These are phyloP conservation scores for Vanrija sp. DNA, from an alignment of 1,284 basidiomycete species.

Conservation along the genomic window DNA sequence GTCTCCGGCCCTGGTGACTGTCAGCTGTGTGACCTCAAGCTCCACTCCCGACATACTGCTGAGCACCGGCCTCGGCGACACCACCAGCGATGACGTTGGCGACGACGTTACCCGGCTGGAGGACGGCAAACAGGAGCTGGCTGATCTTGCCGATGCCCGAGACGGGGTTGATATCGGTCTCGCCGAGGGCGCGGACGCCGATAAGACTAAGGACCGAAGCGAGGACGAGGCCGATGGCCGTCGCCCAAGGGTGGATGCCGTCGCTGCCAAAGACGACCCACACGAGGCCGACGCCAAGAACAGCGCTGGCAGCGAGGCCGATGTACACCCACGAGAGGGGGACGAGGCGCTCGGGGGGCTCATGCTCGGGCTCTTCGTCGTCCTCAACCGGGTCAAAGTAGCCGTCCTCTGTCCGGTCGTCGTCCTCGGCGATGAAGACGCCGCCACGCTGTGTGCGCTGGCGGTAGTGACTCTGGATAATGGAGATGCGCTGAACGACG, in stretches of 20 bases:
- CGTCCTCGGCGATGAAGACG: neutral
- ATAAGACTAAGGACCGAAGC: slow-evolving; percentile 81
- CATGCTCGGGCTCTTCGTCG: slow-evolving; percentile 64
- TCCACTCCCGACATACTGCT: slow-evolving; percentile 60
- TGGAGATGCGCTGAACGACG: neutral
- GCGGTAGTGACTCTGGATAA: too few relatives aligned
- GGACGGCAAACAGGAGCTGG: slow-evolving; percentile 86
- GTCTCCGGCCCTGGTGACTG: slow-evolving; percentile 71
- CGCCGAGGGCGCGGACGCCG: slow-evolving; percentile 84
- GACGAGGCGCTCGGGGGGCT: slow-evolving; percentile 75
- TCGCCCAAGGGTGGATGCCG: slow-evolving; percentile 92
- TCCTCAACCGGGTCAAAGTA: slow-evolving; percentile 32
- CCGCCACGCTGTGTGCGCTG: slow-evolving; percentile 8
- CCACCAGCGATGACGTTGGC: slow-evolving; percentile 96
- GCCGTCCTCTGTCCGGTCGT: slow-evolving; percentile 28
- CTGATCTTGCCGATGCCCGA: slow-evolving; percentile 92
- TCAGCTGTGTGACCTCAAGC: neutral
- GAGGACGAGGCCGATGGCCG: slow-evolving; percentile 73
- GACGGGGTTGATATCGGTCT: slow-evolving; percentile 86
- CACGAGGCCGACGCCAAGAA: slow-evolving; percentile 71
- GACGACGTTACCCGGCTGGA: slow-evolving; percentile 90
- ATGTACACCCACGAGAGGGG: slow-evolving; percentile 70
- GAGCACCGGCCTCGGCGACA: slow-evolving; percentile 91
- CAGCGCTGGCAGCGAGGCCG: slow-evolving; percentile 63
- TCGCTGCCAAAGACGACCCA: slow-evolving; percentile 83